Conservation (phyloP, 768 basidiomycete genomes). For the Candolleomyces aberdarensis region DNA sequence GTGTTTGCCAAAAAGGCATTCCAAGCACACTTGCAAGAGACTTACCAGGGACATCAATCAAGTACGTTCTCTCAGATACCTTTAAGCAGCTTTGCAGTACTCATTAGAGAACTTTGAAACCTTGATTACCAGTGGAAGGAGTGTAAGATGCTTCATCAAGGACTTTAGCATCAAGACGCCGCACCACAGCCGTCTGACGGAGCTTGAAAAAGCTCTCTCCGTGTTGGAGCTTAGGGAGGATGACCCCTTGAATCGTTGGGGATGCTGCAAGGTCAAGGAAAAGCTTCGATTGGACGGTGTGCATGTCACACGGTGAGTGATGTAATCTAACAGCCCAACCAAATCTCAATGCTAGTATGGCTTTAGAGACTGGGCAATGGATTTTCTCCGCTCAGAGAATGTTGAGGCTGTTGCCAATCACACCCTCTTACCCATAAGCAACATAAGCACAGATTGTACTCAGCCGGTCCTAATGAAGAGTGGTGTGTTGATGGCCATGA, state of each 20-base stretch:
- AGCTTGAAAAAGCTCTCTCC: slow-evolving; percentile 7
- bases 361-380: slow-evolving; percentile 11
- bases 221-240: slow-evolving; percentile 8
- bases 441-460: slow-evolving; percentile 19
- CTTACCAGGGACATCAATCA: background rate
- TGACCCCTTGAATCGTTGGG: slow-evolving; percentile 14
- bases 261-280: slow-evolving; percentile 10
- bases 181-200: background rate
- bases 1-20: slow-evolving; percentile 4
- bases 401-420: slow-evolving; percentile 6
- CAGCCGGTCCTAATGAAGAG: slow-evolving; percentile 27
- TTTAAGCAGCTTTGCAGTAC: background rate
- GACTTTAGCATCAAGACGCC: slow-evolving; percentile 8
- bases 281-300: slow-evolving; percentile 10
- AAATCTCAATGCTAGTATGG: background rate
- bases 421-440: slow-evolving; percentile 17
- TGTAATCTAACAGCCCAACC: background rate
- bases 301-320: slow-evolving; percentile 12
- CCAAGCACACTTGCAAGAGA: background rate
- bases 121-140: too few species aligned
- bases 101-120: background rate
- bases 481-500: slow-evolving; percentile 28
- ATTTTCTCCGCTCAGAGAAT: slow-evolving; percentile 7
- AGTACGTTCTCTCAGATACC: background rate
- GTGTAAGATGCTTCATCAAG: slow-evolving; percentile 3